phyloP scores from a whole-genome alignment of 352 stramenopile genomes.

The Globisporangium paroecandrum region DNA sequence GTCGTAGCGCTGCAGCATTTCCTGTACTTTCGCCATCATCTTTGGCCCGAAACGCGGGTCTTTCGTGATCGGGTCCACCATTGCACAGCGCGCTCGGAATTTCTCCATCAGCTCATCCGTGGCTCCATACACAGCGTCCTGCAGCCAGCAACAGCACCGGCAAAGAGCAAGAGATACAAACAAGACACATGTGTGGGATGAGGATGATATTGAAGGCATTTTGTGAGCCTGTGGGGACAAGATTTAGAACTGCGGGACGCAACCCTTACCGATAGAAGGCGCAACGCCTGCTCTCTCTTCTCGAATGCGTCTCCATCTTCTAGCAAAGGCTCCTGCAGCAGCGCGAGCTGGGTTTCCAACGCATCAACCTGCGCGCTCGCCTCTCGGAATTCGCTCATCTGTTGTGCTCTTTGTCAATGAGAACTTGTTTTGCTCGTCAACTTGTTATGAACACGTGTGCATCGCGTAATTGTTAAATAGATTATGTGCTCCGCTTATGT shows the following conservation, averaged over 20 bases:
- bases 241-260: not conserved
- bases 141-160: conserved; percentile 10
- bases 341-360: conserved; percentile 35
- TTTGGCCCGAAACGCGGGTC: conserved; percentile 71
- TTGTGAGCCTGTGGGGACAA: not conserved
- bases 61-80: conserved; percentile 72
- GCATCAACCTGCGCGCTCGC: conserved; percentile 35
- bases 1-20: conserved; percentile 53
- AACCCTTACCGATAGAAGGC: conserved; percentile 2
- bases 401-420: not conserved
- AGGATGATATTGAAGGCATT: not conserved
- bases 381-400: conserved; percentile 59
- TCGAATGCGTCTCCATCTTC: not conserved
- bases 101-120: conserved; percentile 39
- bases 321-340: conserved; percentile 22
- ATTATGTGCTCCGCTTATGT: not conserved
- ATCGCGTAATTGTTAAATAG: not conserved
- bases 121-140: conserved; percentile 31
- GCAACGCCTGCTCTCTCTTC: not conserved
- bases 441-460: not conserved
- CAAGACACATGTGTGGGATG: not conserved
- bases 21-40: conserved; percentile 63
- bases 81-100: conserved; percentile 43
- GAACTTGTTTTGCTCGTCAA: not conserved
- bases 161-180: not conserved